These are phyloP conservation scores for Paecilomyces fulvus DNA, from an alignment of 2,329 filamentous ascomycete species.

Conservation along the genomic window DNA sequence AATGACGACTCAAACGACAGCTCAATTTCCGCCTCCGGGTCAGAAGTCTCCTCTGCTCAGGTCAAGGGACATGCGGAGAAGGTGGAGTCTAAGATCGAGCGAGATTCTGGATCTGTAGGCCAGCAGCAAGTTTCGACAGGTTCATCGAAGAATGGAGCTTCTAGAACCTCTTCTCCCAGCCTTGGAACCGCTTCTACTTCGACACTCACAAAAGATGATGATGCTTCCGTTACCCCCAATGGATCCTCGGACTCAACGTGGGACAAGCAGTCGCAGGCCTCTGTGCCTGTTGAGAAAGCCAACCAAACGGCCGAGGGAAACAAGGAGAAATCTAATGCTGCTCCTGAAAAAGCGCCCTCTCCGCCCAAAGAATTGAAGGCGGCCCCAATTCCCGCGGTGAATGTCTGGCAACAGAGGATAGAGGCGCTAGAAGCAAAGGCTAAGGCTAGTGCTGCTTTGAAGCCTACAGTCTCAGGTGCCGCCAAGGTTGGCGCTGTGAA, in stretches of 20 bases:
- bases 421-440: conserved; percentile 52
- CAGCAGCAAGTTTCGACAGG: conserved; percentile 9
- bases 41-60: conserved; percentile 33
- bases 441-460: conserved; percentile 29
- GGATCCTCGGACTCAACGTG: conserved; percentile 58
- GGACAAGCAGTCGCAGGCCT: conserved; percentile 56
- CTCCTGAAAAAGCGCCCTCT: conserved; percentile 51
- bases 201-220: conserved; percentile 51
- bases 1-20: conserved; percentile 23
- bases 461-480: conserved; percentile 11
- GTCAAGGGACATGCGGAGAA: conserved; percentile 40
- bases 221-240: conserved; percentile 54
- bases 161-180: conserved; percentile 46
- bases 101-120: conserved; percentile 26
- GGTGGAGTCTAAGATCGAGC: conserved; percentile 19
- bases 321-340: conserved; percentile 46
- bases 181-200: conserved; percentile 45
- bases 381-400: conserved; percentile 73
- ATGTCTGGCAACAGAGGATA: conserved; percentile 76
- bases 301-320: conserved; percentile 34
- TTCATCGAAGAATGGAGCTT: conserved; percentile 24
- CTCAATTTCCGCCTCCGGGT: conserved; percentile 18
- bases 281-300: conserved; percentile 52
- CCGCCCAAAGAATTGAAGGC: conserved; percentile 60
- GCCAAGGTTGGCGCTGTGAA: conserved; percentile 17